These are phyloP conservation scores for Amanita rubescens DNA, from an alignment of 768 basidiomycete species.

Conservation along the genomic window DNA sequence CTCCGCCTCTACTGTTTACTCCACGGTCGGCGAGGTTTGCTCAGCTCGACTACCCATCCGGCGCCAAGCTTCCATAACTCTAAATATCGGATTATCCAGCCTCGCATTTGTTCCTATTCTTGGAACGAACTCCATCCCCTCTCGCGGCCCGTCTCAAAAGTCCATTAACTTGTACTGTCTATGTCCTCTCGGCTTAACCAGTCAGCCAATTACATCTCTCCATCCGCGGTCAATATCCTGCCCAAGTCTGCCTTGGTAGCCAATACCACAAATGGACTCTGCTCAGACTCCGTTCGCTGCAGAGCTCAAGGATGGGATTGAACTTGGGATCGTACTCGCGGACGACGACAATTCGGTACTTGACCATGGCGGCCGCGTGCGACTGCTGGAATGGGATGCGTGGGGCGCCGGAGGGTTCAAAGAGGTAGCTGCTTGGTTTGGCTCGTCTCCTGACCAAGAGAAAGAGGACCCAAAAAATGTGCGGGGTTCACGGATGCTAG, in stretches of 20 bases:
- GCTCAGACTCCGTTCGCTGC: neutral
- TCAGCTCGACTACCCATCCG: conserved; percentile 24
- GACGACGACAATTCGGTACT: conserved; percentile 35
- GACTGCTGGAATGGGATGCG: conserved; percentile 45
- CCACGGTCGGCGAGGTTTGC: conserved; percentile 43
- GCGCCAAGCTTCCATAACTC: conserved; percentile 14
- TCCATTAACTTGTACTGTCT: conserved; percentile 43
- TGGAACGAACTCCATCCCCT: conserved; percentile 40
- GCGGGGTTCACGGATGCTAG: conserved; percentile 24
- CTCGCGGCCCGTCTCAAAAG: conserved; percentile 28
- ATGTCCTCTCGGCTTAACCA: conserved; percentile 10
- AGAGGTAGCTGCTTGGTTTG: conserved; percentile 37
- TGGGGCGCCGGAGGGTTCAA: conserved; percentile 31
- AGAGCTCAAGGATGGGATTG: conserved; percentile 7
- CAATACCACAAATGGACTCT: neutral
- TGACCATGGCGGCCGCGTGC: conserved; percentile 29
- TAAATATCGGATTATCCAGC: conserved; percentile 10
- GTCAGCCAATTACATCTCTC: conserved; percentile 38
- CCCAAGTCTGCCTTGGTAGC: conserved; percentile 17
- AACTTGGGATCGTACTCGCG: conserved; percentile 44
- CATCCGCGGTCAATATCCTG: conserved; percentile 34
- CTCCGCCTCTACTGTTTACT: conserved; percentile 41
- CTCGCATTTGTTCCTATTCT: conserved; percentile 44
- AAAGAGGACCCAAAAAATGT: conserved; percentile 7
- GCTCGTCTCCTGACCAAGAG: conserved; percentile 7